Conservation (phyloP, 2,329 filamentous ascomycete genomes). For the Colletotrichum destructivum region DNA sequence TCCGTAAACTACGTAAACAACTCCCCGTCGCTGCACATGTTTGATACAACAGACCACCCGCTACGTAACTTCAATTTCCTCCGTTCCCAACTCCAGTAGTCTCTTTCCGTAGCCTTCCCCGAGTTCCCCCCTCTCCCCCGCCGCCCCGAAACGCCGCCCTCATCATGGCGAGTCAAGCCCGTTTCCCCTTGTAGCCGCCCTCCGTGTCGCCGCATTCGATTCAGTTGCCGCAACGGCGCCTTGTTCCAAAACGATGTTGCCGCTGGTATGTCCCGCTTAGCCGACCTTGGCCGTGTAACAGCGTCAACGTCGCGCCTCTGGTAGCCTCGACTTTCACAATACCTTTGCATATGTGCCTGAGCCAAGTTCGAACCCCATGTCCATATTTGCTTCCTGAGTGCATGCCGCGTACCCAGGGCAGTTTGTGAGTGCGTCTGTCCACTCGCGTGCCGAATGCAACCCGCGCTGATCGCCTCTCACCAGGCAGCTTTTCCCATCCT, state of each 20-base stretch:
- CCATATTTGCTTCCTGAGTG: slow-evolving; percentile 15
- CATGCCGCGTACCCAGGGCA: neutral
- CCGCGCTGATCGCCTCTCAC: slow-evolving; percentile 31
- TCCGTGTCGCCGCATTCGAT: slow-evolving; percentile 27
- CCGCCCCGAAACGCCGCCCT: slow-evolving; percentile 32
- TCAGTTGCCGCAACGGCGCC: slow-evolving; percentile 37
- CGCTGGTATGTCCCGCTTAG: slow-evolving; percentile 19
- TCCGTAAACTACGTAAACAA: slow-evolving; percentile 15
- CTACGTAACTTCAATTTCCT: slow-evolving; percentile 23
- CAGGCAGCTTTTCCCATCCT: slow-evolving; percentile 28
- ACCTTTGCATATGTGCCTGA: neutral
- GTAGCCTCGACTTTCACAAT: slow-evolving; percentile 29
- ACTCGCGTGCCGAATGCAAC: slow-evolving; percentile 32
- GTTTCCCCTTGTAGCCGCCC: slow-evolving; percentile 12
- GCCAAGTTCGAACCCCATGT: neutral
- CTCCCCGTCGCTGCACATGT: neutral
- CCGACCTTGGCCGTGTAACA: slow-evolving; percentile 16
- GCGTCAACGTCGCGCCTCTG: slow-evolving; percentile 24
- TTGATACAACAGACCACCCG: neutral
- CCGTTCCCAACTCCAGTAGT: slow-evolving; percentile 20
- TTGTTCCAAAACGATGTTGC: slow-evolving; percentile 22
- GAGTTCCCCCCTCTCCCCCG: neutral
- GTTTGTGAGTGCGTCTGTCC: slow-evolving; percentile 19
- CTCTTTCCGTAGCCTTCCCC: slow-evolving; percentile 22
- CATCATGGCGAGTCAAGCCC: slow-evolving; percentile 29